A percentile compares a stretch with the other conserved stretches of the same genome.
Conservation (phyloP, 2,329 filamentous ascomycete genomes). For the Claviceps pazoutovae region DNA sequence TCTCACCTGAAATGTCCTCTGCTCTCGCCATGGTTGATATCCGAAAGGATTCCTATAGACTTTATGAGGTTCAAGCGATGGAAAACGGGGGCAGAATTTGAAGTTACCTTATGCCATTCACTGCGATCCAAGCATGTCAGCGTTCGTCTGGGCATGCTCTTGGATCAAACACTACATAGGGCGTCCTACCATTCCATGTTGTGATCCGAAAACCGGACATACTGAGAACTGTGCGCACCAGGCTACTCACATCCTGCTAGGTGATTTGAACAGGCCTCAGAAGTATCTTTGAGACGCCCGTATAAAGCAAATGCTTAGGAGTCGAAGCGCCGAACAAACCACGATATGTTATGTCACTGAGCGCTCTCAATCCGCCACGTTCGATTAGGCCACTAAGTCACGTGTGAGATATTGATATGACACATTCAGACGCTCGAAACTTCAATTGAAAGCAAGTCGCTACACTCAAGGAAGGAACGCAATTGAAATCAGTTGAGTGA, state of each 20-base stretch:
- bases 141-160: not conserved
- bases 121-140: slow-evolving; percentile 25
- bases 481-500: not conserved
- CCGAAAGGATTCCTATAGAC: slow-evolving; percentile 57
- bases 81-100: not conserved
- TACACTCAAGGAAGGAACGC: too few relatives aligned
- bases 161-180: not conserved
- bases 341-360: not conserved
- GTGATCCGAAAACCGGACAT: slow-evolving; percentile 68
- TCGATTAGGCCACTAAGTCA: not conserved
- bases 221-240: not conserved
- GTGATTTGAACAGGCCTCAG: not conserved
- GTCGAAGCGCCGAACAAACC: not conserved
- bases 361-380: not conserved
- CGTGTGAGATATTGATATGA: not conserved
- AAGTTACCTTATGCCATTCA: slow-evolving; percentile 58
- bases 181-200: slow-evolving; percentile 62
- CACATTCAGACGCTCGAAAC: not conserved
- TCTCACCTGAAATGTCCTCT: slow-evolving; percentile 51
- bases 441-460: not conserved
- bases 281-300: not conserved
- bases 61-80: not conserved
- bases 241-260: not conserved
- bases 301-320: not conserved
- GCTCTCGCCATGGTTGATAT: slow-evolving; percentile 71